A percentile compares a stretch with the other conserved stretches of the same genome.
phyloP scores from a whole-genome alignment of 768 basidiomycete species.

The Strobilomyces echinocephalus region DNA sequence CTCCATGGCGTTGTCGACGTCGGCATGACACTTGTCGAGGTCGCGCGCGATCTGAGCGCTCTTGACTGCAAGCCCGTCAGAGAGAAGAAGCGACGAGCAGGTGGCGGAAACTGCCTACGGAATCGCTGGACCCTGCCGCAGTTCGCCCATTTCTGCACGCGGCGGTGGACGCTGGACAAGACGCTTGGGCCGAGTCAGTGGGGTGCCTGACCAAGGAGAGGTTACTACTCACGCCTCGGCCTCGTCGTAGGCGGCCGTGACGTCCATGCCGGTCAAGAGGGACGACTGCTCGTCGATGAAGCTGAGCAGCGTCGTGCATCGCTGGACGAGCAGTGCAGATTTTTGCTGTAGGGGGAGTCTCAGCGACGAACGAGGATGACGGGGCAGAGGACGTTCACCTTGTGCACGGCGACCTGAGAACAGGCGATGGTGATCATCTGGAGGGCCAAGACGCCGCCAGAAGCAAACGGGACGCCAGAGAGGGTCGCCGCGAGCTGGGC shows the following conservation, averaged over 20 bases:
- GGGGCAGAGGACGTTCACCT: constrained; percentile 33
- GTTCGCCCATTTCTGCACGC: constrained; percentile 37
- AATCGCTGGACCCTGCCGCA: constrained; percentile 37
- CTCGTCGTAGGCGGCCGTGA: constrained; percentile 39
- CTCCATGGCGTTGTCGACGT: constrained; percentile 40
- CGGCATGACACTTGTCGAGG: constrained; percentile 39
- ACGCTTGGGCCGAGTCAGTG: constrained; percentile 29
- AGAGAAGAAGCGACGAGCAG: background rate
- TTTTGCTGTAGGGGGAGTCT: constrained; percentile 36
- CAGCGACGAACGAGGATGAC: background rate
- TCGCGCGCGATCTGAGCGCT: constrained; percentile 43
- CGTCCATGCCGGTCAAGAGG: constrained; percentile 37
- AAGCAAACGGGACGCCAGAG: constrained; percentile 43
- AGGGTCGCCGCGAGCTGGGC: constrained; percentile 42
- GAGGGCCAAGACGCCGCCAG: constrained; percentile 39
- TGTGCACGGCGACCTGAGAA: constrained; percentile 43
- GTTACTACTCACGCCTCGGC: constrained; percentile 40
- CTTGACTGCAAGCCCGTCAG: constrained; percentile 35
- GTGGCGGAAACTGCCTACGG: constrained; percentile 28
- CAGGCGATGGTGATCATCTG: constrained; percentile 44
- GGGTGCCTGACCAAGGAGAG: background rate
- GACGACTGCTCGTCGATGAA: constrained; percentile 38
- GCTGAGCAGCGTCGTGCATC: constrained; percentile 38
- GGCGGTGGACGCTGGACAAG: constrained; percentile 36
- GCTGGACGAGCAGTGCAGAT: constrained; percentile 38